Base-by-base conservation (phyloP, 805 yeast species). In the Pichia thaimueangensis region DNA sequence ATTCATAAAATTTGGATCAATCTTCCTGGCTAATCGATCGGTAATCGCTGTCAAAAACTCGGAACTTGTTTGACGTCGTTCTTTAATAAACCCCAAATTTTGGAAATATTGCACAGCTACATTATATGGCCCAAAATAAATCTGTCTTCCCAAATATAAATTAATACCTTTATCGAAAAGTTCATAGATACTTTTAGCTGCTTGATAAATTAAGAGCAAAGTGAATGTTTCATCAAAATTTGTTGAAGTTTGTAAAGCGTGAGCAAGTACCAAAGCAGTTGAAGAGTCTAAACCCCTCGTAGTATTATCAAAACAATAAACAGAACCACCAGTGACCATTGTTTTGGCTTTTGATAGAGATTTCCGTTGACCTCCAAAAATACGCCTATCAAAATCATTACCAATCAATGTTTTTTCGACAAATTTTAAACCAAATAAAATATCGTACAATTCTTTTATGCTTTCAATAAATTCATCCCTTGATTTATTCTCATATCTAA, bases 341-440 rank as follows among this genome's bases (percentile, higher is more conserved):
- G 76, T 82, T 59, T 80, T 86, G 4, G 81, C 85, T 51, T 80
- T 72, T 4, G 84, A 77, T 17, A 79, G 84, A 64, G 86, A 74
- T 63, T 80, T 80, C 53, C 86, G 65, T 63, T 80, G 82, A 63
- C 86, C 86, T 55, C 86, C 86, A 29, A 83, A 78, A 36, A 80
- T 77, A 60, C 86, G 86, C 59, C 84, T 69, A n/a, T 80, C 76
- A 43, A 72, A 74, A 57, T 80, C 85, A 51, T 74, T 72, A 57
- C 86, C 86, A 41, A 80, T 85, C 37, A 76, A 68, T 17, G 86
- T 80, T 48, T 76, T 68, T 47, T 72, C 69, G 11, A 82, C 77
- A 57, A 79, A 83, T 35, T 71, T 67, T 50, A 78, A 63, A 45
- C 82, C 83, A 54, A 70, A 74, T 17, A 75, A 67, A 11, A 79